phyloP scores from a whole-genome alignment of 768 basidiomycete genomes.

The Tricholoma terreum region DNA sequence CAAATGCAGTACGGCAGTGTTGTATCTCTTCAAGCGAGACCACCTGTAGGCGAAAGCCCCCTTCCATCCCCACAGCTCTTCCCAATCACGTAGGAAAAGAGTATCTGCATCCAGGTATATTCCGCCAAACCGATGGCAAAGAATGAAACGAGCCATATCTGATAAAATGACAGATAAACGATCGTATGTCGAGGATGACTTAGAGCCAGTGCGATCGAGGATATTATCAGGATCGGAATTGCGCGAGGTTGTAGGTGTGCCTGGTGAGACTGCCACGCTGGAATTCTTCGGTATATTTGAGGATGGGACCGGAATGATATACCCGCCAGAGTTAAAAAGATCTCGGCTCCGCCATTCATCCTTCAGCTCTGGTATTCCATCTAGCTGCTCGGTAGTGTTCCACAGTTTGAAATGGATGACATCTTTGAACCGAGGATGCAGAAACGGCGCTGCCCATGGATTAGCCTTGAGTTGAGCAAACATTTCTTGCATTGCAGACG shows the following conservation, averaged over 20 bases:
- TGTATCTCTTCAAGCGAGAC: slow-evolving; percentile 90
- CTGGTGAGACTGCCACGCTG: neutral
- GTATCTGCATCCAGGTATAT: slow-evolving; percentile 98
- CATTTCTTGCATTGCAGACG: slow-evolving; percentile 79
- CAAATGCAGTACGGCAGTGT: slow-evolving; percentile 93
- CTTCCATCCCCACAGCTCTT: slow-evolving; percentile 95
- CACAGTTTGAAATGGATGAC: slow-evolving; percentile 94
- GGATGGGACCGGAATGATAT: slow-evolving; percentile 62
- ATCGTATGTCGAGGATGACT: slow-evolving; percentile 82
- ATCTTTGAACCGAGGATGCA: slow-evolving; percentile 89
- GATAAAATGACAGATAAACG: slow-evolving; percentile 89
- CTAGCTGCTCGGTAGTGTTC: slow-evolving; percentile 98
- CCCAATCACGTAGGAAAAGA: slow-evolving; percentile 95
- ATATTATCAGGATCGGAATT: slow-evolving; percentile 43
- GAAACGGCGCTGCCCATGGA: slow-evolving; percentile 94
- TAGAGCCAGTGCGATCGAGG: slow-evolving; percentile 79
- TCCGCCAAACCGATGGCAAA: slow-evolving; percentile 96
- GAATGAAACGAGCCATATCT: slow-evolving; percentile 95
- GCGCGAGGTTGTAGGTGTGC: slow-evolving; percentile 10
- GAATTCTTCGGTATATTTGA: slow-evolving; percentile 28
- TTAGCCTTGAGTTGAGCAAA: slow-evolving; percentile 75
- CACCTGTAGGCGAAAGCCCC: slow-evolving; percentile 97
- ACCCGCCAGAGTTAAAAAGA: slow-evolving; percentile 86
- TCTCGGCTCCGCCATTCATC: slow-evolving; percentile 86
- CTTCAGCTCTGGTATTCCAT: slow-evolving; percentile 84